Evolutionary conservation across 768 basidiomycete species (phyloP).

Genomic region (Calocera viscosa): DNA sequence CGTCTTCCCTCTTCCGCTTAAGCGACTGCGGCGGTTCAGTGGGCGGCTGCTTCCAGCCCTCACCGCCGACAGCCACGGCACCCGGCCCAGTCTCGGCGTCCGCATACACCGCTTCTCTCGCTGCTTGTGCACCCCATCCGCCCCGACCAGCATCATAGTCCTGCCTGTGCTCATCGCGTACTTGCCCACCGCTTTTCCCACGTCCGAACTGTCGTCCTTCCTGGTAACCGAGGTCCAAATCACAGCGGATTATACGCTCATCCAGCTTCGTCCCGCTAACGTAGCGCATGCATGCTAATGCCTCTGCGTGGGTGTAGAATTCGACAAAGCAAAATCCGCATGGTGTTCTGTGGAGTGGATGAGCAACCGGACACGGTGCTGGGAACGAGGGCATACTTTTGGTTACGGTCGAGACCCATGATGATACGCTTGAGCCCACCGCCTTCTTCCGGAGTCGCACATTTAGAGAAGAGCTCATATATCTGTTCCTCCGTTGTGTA

Average conservation of each 20-base stretch:
- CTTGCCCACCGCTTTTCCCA: slow-evolving; percentile 93
- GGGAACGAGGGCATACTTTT: slow-evolving; percentile 40
- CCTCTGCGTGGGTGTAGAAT: slow-evolving; percentile 90
- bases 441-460: slow-evolving; percentile 71
- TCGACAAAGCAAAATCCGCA: slow-evolving; percentile 95
- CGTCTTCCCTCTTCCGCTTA: slow-evolving; percentile 22
- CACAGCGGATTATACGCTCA: slow-evolving; percentile 95
- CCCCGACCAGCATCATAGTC: slow-evolving; percentile 96
- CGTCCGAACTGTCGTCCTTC: slow-evolving; percentile 96
- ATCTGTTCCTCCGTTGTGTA: slow-evolving; percentile 95
- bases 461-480: slow-evolving; percentile 85
- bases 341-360: slow-evolving; percentile 48
- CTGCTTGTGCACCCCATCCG: slow-evolving; percentile 67
- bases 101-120: slow-evolving; percentile 76
- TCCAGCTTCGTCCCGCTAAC: slow-evolving; percentile 97
- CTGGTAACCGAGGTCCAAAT: slow-evolving; percentile 90
- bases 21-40: slow-evolving; percentile 16
- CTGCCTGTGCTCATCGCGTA: slow-evolving; percentile 90
- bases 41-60: slow-evolving; percentile 55
- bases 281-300: slow-evolving; percentile 82
- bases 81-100: slow-evolving; percentile 70
- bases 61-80: slow-evolving; percentile 72
- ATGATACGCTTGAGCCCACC: slow-evolving; percentile 89
- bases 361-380: not conserved
- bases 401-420: slow-evolving; percentile 86